phyloP scores from a whole-genome alignment of 73 alveolate species.

The Tetrahymena borealis region DNA sequence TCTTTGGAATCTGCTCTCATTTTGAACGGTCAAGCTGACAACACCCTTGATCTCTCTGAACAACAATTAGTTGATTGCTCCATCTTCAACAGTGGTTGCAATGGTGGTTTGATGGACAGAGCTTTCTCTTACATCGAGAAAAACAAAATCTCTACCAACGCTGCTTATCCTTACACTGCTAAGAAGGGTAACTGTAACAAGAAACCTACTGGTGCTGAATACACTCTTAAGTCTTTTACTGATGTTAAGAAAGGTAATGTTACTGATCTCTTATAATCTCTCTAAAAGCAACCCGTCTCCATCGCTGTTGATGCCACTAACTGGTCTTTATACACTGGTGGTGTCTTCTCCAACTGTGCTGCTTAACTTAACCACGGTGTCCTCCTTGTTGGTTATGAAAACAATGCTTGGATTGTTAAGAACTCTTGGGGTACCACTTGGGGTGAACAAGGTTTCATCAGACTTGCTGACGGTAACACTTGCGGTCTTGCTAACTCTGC shows the following conservation, averaged over 20 bases:
- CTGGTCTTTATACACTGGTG: constrained; percentile 52
- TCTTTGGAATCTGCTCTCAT: constrained; percentile 41
- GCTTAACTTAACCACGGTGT: constrained; percentile 49
- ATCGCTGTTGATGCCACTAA: constrained; percentile 48
- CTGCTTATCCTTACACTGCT: constrained; percentile 60
- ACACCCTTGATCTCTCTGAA: constrained; percentile 34
- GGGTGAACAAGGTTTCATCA: constrained; percentile 55
- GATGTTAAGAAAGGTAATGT: not conserved
- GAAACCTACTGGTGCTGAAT: constrained; percentile 13
- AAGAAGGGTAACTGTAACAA: constrained; percentile 39
- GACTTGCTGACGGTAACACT: constrained; percentile 46
- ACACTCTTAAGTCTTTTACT: not conserved
- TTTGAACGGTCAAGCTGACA: constrained; percentile 6
- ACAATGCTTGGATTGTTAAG: constrained; percentile 25
- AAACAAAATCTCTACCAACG: constrained; percentile 40
- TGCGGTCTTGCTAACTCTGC: constrained; percentile 37
- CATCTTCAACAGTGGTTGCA: constrained; percentile 34
- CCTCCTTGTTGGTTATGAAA: constrained; percentile 43
- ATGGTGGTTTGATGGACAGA: constrained; percentile 62
- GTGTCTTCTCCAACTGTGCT: constrained; percentile 36
- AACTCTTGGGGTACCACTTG: constrained; percentile 59
- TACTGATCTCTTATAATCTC: not conserved
- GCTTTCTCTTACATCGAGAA: constrained; percentile 55
- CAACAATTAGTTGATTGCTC: constrained; percentile 25
- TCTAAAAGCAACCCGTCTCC: constrained; percentile 28